Percentiles rank a stretch among this genome's conserved stretches.
Conservation (phyloP, 208 protist species). For the Leishmania guyanensis region DNA sequence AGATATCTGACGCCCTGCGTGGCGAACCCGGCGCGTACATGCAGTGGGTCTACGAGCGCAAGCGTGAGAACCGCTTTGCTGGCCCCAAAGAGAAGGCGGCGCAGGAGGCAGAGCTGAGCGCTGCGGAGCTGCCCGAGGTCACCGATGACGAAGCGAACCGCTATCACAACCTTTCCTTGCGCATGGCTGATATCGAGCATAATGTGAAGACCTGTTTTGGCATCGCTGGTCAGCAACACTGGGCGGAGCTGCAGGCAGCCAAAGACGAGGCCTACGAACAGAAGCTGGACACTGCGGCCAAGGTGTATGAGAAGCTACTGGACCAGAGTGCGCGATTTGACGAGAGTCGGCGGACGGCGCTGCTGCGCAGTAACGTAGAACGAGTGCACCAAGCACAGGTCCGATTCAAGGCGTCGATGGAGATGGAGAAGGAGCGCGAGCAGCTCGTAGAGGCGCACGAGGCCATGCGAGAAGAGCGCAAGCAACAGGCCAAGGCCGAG, state of each 20-base stretch:
- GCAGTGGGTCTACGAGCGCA: conserved; percentile 84
- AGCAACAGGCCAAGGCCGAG: conserved; percentile 38
- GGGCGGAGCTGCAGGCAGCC: conserved; percentile 80
- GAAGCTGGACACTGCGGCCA: conserved; percentile 78
- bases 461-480: conserved; percentile 64
- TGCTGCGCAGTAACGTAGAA: conserved; percentile 67
- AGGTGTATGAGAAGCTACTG: conserved; percentile 78
- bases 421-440: conserved; percentile 82
- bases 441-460: conserved; percentile 71
- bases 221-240: conserved; percentile 83
- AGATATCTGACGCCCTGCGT: conserved; percentile 75
- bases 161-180: conserved; percentile 64
- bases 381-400: conserved; percentile 84
- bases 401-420: conserved; percentile 85
- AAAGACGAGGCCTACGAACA: conserved; percentile 80
- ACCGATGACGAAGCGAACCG: conserved; percentile 79
- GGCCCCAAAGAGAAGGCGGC: conserved; percentile 56
- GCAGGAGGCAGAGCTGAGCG: conserved; percentile 42
- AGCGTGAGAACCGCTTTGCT: conserved; percentile 64
- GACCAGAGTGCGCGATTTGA: conserved; percentile 70
- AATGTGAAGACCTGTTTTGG: conserved; percentile 75
- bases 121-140: conserved; percentile 72
- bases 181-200: conserved; percentile 80
- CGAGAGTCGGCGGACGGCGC: conserved; percentile 70
- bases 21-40: conserved; percentile 86